Conservation (phyloP, 208 protist species). For the Herpetomonas samuelpessoai region DNA sequence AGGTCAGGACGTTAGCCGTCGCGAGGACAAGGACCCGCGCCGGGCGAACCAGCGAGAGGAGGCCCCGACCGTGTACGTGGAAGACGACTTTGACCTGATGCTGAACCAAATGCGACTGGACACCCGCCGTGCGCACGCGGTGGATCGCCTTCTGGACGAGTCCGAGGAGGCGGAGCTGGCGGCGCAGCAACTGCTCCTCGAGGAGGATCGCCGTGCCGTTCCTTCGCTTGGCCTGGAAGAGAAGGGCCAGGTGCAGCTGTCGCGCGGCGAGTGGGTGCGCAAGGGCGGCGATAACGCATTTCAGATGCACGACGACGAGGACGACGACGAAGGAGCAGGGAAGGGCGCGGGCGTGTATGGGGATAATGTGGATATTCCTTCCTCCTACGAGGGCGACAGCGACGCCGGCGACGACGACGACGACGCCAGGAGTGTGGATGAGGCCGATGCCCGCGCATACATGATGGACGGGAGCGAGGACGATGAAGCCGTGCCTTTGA, state of each 20-base stretch:
- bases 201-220: slow-evolving; percentile 54
- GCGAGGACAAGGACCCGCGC: slow-evolving; percentile 5
- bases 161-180: slow-evolving; percentile 39
- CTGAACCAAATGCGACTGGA: slow-evolving; percentile 64
- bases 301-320: slow-evolving; percentile 55
- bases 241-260: slow-evolving; percentile 45
- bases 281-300: slow-evolving; percentile 69
- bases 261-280: slow-evolving; percentile 67
- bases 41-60: slow-evolving; percentile 4
- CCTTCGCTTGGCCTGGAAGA: slow-evolving; percentile 32
- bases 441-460: not conserved
- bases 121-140: slow-evolving; percentile 57
- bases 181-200: slow-evolving; percentile 38
- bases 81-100: slow-evolving; percentile 74
- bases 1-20: not conserved
- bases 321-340: too few species aligned
- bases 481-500: slow-evolving; percentile 11
- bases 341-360: too few species aligned
- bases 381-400: slow-evolving; percentile 38
- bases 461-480: slow-evolving; percentile 3
- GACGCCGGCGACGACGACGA: slow-evolving; percentile 11
- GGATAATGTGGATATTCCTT: slow-evolving; percentile 53
- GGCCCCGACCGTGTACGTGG: slow-evolving; percentile 4
- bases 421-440: not conserved
- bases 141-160: slow-evolving; percentile 57